Conservation (phyloP, 306 rosid species). For the Rubus parviflorus region DNA sequence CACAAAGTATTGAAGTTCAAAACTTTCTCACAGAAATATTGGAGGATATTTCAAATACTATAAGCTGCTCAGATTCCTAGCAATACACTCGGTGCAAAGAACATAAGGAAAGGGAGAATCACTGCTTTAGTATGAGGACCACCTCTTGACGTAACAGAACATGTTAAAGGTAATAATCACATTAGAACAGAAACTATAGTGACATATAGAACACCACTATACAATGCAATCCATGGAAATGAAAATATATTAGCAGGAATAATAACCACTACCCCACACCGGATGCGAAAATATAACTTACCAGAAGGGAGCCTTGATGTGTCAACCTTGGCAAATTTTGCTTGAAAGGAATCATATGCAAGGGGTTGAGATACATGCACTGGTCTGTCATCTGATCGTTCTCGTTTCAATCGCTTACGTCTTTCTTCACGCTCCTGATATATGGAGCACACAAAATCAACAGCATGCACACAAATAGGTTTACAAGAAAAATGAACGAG, state of each 20-base stretch:
- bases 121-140: neutral
- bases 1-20: neutral
- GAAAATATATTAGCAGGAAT: neutral
- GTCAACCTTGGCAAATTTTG: constrained; percentile 58
- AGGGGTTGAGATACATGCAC: constrained; percentile 54
- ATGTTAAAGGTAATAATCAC: neutral
- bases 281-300: constrained; percentile 32
- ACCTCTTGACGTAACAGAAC: neutral
- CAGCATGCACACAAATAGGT: constrained; percentile 21
- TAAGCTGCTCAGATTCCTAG: constrained; percentile 1
- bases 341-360: constrained; percentile 58
- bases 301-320: constrained; percentile 88
- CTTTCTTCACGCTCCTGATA: constrained; percentile 97
- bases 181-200: constrained; percentile 5
- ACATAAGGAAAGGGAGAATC: neutral
- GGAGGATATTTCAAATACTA: neutral
- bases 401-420: constrained; percentile 75
- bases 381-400: constrained; percentile 81
- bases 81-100: neutral
- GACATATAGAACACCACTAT: neutral
- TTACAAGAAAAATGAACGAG: neutral
- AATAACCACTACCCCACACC: constrained; percentile 8
- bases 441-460: constrained; percentile 25
- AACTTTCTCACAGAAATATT: neutral
- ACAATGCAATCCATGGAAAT: neutral